These are phyloP conservation scores for Eucalyptus marginata DNA, from an alignment of 345 rosid species.

Conservation along the genomic window DNA sequence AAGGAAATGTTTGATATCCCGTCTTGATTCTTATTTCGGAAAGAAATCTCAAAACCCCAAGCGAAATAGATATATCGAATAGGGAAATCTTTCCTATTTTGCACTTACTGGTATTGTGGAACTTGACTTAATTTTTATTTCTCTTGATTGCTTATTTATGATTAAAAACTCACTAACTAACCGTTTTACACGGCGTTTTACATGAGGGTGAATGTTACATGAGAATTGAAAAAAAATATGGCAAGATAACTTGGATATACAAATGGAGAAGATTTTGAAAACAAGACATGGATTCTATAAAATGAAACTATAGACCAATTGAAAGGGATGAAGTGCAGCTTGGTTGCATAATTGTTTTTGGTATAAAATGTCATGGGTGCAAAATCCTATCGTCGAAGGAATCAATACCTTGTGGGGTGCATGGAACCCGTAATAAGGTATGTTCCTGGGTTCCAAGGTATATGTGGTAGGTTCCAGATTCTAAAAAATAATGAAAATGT, in stretches of 20 bases:
- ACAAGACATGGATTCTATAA: no score
- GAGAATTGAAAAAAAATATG: no score
- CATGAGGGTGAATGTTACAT: not conserved
- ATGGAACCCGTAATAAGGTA: accelerated
- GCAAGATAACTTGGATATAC: not conserved
- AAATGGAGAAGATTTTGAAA: no score
- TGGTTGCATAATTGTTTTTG: no score
- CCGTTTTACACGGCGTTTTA: not conserved
- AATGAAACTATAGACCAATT: no score
- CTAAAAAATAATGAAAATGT: accelerated
- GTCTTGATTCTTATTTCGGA: not conserved
- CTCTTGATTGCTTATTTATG: not conserved
- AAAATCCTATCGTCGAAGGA: no score
- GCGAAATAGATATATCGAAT: no score
- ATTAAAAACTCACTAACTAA: not conserved
- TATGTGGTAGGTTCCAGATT: accelerated
- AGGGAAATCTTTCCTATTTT: not conserved
- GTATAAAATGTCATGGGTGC: accelerated
- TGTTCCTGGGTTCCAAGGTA: accelerated
- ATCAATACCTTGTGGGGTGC: no score
- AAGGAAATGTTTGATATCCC: not conserved
- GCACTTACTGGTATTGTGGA: not conserved
- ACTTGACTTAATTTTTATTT: not conserved
- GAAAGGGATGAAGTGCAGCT: no score
- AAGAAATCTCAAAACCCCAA: not conserved